Percentiles rank a stretch among this genome's conserved stretches.
These are phyloP conservation scores for Tylopilus vinaceipallidus DNA, from an alignment of 768 basidiomycete genomes.

Conservation along the genomic window DNA sequence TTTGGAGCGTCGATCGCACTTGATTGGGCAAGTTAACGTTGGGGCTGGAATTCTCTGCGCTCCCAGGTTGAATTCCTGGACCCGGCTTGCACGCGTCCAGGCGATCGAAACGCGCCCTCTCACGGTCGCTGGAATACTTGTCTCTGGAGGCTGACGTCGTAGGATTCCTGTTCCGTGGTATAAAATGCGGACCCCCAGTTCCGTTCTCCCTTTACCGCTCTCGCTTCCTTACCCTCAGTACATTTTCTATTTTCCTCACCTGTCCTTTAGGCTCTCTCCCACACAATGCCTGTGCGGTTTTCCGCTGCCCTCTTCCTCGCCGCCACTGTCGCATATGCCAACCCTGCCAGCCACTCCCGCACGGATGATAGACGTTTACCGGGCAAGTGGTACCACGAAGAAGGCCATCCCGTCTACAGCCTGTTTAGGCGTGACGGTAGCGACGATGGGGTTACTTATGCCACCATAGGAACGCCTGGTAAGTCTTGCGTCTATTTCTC, in stretches of 20 bases:
- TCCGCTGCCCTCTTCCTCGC: slow-evolving; percentile 27
- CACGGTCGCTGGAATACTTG: slow-evolving; percentile 20
- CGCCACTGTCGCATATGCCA: slow-evolving; percentile 19
- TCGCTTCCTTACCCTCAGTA: slow-evolving; percentile 7
- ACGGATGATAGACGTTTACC: slow-evolving; percentile 23
- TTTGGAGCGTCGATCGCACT: slow-evolving; percentile 20
- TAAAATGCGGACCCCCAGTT: slow-evolving; percentile 21
- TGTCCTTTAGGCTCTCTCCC: slow-evolving; percentile 38
- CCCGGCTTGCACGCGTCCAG: not conserved
- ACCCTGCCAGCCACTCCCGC: slow-evolving; percentile 19
- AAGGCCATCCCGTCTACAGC: slow-evolving; percentile 55
- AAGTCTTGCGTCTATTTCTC: slow-evolving; percentile 12
- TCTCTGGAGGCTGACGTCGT: slow-evolving; percentile 16
- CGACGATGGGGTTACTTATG: slow-evolving; percentile 47
- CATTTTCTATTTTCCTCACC: slow-evolving; percentile 30
- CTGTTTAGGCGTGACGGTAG: slow-evolving; percentile 57
- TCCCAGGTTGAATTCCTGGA: slow-evolving; percentile 11
- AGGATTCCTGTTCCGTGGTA: slow-evolving; percentile 18
- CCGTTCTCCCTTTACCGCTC: slow-evolving; percentile 6
- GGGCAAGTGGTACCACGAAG: slow-evolving; percentile 57
- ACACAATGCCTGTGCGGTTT: slow-evolving; percentile 26
- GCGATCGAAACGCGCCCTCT: slow-evolving; percentile 8
- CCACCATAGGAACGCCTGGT: slow-evolving; percentile 62
- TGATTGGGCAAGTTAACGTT: slow-evolving; percentile 12
- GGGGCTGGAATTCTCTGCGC: slow-evolving; percentile 1